These are phyloP conservation scores for Fraxinus velutina DNA, from an alignment of 305 asterid genomes.

Conservation along the genomic window DNA sequence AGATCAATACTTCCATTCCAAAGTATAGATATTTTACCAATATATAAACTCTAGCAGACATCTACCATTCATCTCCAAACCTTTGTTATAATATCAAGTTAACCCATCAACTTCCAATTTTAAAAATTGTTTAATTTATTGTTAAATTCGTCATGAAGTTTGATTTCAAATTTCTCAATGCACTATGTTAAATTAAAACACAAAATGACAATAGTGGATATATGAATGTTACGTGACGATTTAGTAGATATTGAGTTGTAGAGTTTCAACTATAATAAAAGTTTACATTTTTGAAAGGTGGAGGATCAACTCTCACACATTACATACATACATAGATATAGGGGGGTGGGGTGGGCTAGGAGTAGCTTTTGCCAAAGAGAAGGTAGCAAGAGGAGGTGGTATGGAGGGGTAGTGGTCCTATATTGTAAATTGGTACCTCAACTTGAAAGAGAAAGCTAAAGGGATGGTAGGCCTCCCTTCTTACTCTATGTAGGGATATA, in stretches of 20 bases:
- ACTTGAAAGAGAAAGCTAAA: conserved; percentile 16
- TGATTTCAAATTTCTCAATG: neutral
- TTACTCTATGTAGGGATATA: neutral
- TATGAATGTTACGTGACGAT: neutral
- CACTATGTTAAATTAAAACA: too few species aligned
- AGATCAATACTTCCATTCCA: neutral
- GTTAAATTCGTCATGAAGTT: too few species aligned
- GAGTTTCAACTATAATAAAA: too few species aligned
- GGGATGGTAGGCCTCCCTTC: neutral
- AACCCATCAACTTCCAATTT: neutral
- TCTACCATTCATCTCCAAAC: too few species aligned
- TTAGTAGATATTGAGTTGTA: neutral
- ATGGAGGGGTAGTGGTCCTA: neutral
- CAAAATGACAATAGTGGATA: neutral
- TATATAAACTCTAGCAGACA: too few species aligned
- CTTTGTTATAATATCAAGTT: neutral
- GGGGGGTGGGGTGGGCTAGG: neutral
- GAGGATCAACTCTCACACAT: too few species aligned
- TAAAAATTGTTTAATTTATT: too few species aligned
- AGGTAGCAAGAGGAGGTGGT: neutral
- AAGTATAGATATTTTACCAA: neutral
- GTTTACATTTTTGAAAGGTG: too few species aligned
- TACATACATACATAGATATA: neutral
- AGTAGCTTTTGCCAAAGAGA: neutral
- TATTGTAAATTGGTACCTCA: neutral